Base-by-base conservation (phyloP, 371 early-diverging fungal species). In the Mortierella sp. region DNA sequence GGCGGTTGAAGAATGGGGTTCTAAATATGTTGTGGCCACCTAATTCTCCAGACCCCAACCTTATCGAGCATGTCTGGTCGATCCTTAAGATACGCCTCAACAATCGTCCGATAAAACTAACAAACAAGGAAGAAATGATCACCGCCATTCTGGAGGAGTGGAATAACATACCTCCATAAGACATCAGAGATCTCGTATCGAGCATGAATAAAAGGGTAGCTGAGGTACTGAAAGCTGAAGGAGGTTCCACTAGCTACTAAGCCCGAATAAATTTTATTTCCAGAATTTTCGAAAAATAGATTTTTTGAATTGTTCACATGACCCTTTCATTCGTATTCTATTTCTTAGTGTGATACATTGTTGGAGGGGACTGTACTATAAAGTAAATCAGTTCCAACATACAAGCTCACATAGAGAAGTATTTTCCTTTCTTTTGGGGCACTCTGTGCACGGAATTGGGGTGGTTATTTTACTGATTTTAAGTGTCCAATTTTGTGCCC, bases 31-130 rank as follows among this genome's bases (percentile, higher is more conserved):
- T 32, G 22, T 62, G 63, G 63, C 63, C 63, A 47, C 49, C 32
- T 19, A 62, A 62, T 47, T 62, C 63, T 0, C 63, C 63, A 32
- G 63, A 51, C n/a, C 51, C 47, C 29, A 62, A 62, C 22, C 63
- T n/a, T 32, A 51, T 62, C 34, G 51, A 62, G 51, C 13, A 32
- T 13, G 47, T 49, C 49, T 62, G 8, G 63, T 49, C 34, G n/a
- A 29, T 62, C 35, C 47, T 62, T 28, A 62, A 62, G n/a, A 22
- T 7, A 26, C 15, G 0, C 12, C 51, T 62, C 22, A 49, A 62
- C 19, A 49, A 62, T 17, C 47, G 63, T 10, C 34, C 63, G 8
- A 61, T 26, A 31, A 42, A 29, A 29, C 61, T n/a, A 42, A 40
- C 56, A 3, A 55, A 28, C 56, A 23, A 8, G 9, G 13, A 29